Evolutionary conservation across 495 filamentous ascomycete species (phyloP).

Genomic region (Pseudevernia furfuracea): DNA sequence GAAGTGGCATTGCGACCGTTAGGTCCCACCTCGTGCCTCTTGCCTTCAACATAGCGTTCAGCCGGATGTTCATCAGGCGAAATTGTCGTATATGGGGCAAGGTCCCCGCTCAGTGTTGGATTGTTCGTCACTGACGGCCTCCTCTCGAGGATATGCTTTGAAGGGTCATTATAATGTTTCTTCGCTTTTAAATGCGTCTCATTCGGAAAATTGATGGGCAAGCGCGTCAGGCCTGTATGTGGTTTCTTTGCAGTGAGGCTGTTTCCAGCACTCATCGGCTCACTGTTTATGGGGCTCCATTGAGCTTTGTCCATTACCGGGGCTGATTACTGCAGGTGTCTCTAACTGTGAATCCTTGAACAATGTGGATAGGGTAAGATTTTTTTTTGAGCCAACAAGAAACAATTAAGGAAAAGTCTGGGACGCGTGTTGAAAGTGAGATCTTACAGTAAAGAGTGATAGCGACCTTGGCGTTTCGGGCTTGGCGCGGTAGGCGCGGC

Average conservation of each 20-base stretch:
- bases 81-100: not conserved
- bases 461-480: not conserved
- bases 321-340: not conserved
- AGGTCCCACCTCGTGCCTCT: not conserved
- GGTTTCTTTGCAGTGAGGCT: not conserved
- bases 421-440: not conserved
- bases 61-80: not conserved
- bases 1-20: not conserved
- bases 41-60: not conserved
- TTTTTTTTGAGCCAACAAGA: not conserved
- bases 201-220: not conserved
- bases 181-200: not conserved
- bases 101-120: not conserved
- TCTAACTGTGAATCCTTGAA: not conserved
- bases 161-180: not conserved
- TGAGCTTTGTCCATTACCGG: not conserved
- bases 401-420: not conserved
- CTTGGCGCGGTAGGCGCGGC: not conserved
- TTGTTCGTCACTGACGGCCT: not conserved
- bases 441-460: not conserved
- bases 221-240: not conserved
- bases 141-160: not conserved
- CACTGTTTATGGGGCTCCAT: conserved; percentile 1
- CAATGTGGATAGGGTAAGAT: not conserved
- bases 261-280: not conserved